Percentiles rank a stretch among this genome's conserved stretches.
These are phyloP conservation scores for Castanospermum australe DNA, from an alignment of 306 rosid species.

Conservation along the genomic window DNA sequence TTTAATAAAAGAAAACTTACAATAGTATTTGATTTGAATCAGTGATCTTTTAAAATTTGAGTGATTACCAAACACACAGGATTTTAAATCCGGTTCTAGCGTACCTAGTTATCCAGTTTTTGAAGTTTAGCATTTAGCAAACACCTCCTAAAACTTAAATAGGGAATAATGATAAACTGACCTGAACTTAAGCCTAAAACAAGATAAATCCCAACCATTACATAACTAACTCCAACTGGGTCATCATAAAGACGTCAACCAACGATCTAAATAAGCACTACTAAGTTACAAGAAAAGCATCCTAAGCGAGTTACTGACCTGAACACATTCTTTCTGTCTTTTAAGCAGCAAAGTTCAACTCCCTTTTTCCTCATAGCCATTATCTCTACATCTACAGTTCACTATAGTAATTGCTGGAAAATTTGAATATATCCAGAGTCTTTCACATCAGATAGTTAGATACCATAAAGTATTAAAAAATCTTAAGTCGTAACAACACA, in stretches of 20 bases:
- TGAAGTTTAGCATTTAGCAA: neutral
- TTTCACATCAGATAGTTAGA: neutral
- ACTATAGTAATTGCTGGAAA: neutral
- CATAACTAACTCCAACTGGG: neutral
- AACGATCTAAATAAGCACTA: neutral
- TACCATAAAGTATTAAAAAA: neutral
- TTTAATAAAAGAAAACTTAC: neutral
- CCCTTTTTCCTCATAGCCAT: neutral
- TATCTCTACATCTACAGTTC: neutral
- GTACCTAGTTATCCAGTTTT: neutral
- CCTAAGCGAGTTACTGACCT: neutral
- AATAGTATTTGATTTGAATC: neutral
- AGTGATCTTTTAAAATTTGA: neutral
- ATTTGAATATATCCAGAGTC: neutral
- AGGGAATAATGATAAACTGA: neutral
- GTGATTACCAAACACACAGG: neutral
- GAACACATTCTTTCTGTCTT: neutral
- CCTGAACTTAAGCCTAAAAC: neutral
- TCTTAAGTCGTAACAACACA: neutral
- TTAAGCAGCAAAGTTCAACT: neutral
- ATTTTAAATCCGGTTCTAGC: neutral
- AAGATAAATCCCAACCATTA: neutral
- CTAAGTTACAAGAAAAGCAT: neutral
- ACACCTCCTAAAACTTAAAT: neutral
- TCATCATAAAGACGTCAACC: neutral